These are phyloP conservation scores for Psilocybe mexicana DNA, from an alignment of 1,284 basidiomycete genomes.

Conservation along the genomic window DNA sequence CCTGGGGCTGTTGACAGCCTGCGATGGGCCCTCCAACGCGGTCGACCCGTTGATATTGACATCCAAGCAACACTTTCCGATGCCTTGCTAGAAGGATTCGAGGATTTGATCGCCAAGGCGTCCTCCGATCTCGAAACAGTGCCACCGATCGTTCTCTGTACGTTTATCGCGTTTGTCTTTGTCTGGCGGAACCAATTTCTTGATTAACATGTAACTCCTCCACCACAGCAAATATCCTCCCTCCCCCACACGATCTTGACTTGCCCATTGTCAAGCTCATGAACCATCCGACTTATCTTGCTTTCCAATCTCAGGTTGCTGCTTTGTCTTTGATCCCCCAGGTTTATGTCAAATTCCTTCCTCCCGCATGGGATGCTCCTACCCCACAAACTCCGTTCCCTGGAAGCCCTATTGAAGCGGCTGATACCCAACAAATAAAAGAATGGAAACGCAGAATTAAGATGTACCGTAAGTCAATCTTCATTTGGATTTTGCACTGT, in stretches of 20 bases:
- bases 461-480: conserved; percentile 78
- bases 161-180: conserved; percentile 31
- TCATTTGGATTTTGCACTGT: background rate
- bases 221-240: conserved; percentile 76
- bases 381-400: conserved; percentile 56
- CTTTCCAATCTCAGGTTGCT: conserved; percentile 74
- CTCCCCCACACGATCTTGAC: conserved; percentile 76
- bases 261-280: conserved; percentile 77
- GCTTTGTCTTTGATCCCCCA: conserved; percentile 77
- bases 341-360: conserved; percentile 76
- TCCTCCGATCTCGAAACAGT: conserved; percentile 45
- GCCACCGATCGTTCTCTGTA: conserved; percentile 74
- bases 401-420: conserved; percentile 33
- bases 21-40: conserved; percentile 62
- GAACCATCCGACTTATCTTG: conserved; percentile 70
- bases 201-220: conserved; percentile 8
- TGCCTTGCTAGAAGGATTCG: conserved; percentile 67
- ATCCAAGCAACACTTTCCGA: conserved; percentile 58
- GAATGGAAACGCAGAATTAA: conserved; percentile 84
- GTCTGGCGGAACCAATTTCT: conserved; percentile 1
- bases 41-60: conserved; percentile 68
- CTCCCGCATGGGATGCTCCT: conserved; percentile 71
- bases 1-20: conserved; percentile 53
- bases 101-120: conserved; percentile 71
- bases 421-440: conserved; percentile 55